These are phyloP conservation scores for Torulaspora franciscae DNA, from an alignment of 805 yeast species.

Conservation along the genomic window DNA sequence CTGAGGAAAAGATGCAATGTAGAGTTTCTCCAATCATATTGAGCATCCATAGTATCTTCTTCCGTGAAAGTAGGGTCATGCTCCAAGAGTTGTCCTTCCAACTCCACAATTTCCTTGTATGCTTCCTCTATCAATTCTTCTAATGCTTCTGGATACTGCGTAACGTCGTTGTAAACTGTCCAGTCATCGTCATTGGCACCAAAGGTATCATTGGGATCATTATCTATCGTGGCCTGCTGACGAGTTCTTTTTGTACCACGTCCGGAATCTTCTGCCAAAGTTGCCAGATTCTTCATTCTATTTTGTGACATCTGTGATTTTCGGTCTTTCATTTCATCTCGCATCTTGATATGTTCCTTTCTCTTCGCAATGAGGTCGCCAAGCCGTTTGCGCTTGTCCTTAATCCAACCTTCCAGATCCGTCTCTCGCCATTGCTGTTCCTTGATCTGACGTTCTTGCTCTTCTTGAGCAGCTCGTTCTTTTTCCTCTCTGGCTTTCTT, in stretches of 20 bases:
- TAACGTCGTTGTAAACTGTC: conserved; percentile 82
- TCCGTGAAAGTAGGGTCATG: conserved; percentile 80
- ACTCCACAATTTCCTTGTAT: conserved; percentile 48
- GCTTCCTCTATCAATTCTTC: conserved; percentile 79
- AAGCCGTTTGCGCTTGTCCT: conserved; percentile 58
- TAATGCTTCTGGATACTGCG: conserved; percentile 55
- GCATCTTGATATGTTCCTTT: conserved; percentile 63
- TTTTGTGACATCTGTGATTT: conserved; percentile 88
- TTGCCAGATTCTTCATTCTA: conserved; percentile 87
- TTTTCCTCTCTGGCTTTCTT: conserved; percentile 77
- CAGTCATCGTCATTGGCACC: conserved; percentile 96
- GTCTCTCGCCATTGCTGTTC: conserved; percentile 74
- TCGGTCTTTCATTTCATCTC: conserved; percentile 77
- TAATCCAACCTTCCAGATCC: conserved; percentile 77
- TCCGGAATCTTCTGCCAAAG: conserved; percentile 67
- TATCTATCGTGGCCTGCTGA: conserved; percentile 66
- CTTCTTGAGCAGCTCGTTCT: conserved; percentile 54
- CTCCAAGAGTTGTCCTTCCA: conserved; percentile 74
- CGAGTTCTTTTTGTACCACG: conserved; percentile 47
- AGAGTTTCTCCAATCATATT: conserved; percentile 80
- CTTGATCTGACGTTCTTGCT: conserved; percentile 54
- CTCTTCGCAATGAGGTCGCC: conserved; percentile 53
- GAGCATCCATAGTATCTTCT: conserved; percentile 78
- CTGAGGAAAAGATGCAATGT: conserved; percentile 76
- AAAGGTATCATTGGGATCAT: conserved; percentile 88